Evolutionary conservation across 306 rosid genomes (phyloP), one percentile per base, ranked within the genome.

Genomic region (Lithocarpus polystachyus): DNA sequence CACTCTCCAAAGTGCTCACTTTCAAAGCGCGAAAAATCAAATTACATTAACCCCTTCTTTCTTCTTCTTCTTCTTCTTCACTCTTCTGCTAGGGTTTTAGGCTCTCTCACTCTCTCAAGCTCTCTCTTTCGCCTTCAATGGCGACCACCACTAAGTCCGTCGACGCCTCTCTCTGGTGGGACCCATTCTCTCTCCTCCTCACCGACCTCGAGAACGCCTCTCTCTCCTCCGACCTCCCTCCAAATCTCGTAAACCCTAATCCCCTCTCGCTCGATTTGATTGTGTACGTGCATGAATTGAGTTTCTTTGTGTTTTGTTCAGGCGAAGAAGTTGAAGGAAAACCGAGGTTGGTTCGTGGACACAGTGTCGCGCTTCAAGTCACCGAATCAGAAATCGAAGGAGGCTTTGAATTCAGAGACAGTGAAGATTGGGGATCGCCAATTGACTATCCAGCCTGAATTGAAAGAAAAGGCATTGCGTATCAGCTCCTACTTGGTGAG

Each of bases 121-220:
- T 51, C 48, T 68, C 45, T 35, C 71, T 15, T 53, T 68, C 78
- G 81, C 75, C 77, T 80, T 28, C 68, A 72, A 94, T 94, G 99
- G 91, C 92, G 24, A 87, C 82, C 77, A 87, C 81, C 75, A 33
- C 89, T 13, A 83, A 28, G 43, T 75, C 93, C 71, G 80, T 91
- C n/a, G 97, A 94, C 28, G 84, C 92, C 20, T 86, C 97, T 73
- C 90, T 92, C 23, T 94, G 97, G 97, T 94, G 99, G 99, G 99
- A 92, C 78, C 84, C 97, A 10, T 94, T 94, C 90, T 70, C 86
- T 76, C 69, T 84, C 35, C 77, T 94, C 56, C 80, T 92, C 62
- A 69, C 95, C 5, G 95, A 94, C 62, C 93, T 94, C 7, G 99
- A 94, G 53, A 88, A 86, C 54, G 88, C 84, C 15, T 57, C 97